Evolutionary conservation across 306 rosid species (phyloP), one percentile per base, ranked within the genome.

Genomic region (Glycine latifolia): DNA sequence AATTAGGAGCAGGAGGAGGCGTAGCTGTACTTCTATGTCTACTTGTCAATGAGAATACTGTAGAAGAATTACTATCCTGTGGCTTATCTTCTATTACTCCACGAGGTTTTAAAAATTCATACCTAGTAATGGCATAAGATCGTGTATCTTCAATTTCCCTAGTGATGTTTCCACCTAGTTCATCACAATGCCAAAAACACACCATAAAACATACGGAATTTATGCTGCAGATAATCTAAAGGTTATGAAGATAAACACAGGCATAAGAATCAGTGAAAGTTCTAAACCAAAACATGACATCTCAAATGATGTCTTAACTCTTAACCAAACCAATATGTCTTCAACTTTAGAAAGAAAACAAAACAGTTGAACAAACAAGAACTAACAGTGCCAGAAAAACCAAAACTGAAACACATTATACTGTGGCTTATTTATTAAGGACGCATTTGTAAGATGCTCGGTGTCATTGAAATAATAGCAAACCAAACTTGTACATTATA

Each of bases 81-180:
- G 49, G 81, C 80, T 65, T 85, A 71, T 87, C 79, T 77, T 73
- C 89, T 74, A 82, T 85, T 75, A 80, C 54, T 75, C 73, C 85
- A 14, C 73, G 67, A 58, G 82, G 76, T 72, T 77, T 76, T 54
- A 83, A 46, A 86, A 73, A 60, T 79, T 70, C 69, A 48, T 78
- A 80, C 71, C 83, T 72, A 77, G 69, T 67, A 66, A 86, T 15
- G 79, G 75, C 83, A 72, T 69, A 77, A 81, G 87, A 77, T 72
- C 76, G 69, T 20, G 77, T 77, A 53, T 80, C 86, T 88, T 85
- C 92, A 6, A 89, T 82, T 33, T 87, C 88, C 76, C 63, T 85
- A 46, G 81, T 79, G 83, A 86, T 82, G 80, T 73, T 91, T 15
- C 88, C 86, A 88, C 90, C 98, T 92, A 86, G 61, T 75, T 70